A percentile compares a stretch with the other conserved stretches of the same genome.
phyloP scores from a whole-genome alignment of 2,329 filamentous ascomycete species.

The Aspergillus novoparasiticus region DNA sequence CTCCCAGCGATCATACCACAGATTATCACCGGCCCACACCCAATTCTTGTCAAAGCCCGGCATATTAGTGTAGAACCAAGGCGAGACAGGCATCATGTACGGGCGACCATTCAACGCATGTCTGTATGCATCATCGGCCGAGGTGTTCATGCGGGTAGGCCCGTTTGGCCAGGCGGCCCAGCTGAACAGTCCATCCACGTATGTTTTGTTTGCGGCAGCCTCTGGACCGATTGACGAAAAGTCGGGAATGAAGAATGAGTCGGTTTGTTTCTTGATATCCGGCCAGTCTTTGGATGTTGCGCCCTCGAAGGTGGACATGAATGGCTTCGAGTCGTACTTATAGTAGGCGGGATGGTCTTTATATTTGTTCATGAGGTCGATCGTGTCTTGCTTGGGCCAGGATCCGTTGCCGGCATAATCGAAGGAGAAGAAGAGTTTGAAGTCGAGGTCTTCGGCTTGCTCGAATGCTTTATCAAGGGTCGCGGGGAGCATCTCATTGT shows the following conservation, averaged over 20 bases:
- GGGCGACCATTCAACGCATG: slow-evolving; percentile 35
- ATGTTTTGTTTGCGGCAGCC: slow-evolving; percentile 30
- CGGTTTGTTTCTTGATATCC: slow-evolving; percentile 43
- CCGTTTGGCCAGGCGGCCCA: slow-evolving; percentile 49
- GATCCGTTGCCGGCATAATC: slow-evolving; percentile 38
- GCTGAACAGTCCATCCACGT: slow-evolving; percentile 42
- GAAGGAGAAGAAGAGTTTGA: slow-evolving; percentile 41
- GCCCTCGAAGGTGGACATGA: slow-evolving; percentile 51
- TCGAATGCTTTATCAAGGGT: slow-evolving; percentile 27
- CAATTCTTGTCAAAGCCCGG: slow-evolving; percentile 62
- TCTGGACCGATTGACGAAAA: slow-evolving; percentile 43
- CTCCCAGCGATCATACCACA: slow-evolving; percentile 63
- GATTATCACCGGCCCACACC: slow-evolving; percentile 61
- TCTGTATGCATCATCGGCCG: slow-evolving; percentile 44
- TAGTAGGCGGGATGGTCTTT: slow-evolving; percentile 27
- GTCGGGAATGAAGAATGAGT: slow-evolving; percentile 51
- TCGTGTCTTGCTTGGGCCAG: slow-evolving; percentile 29
- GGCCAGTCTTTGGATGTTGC: slow-evolving; percentile 48
- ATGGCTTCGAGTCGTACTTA: slow-evolving; percentile 29
- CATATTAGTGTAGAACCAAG: slow-evolving; percentile 61
- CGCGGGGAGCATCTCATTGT: slow-evolving; percentile 24
- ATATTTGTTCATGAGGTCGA: slow-evolving; percentile 28
- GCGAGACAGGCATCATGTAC: slow-evolving; percentile 58
- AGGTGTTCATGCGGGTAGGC: slow-evolving; percentile 38
- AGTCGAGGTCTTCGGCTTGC: slow-evolving; percentile 26